phyloP scores from a whole-genome alignment of 2,329 filamentous ascomycete species.

The Cordyceps cicadae region DNA sequence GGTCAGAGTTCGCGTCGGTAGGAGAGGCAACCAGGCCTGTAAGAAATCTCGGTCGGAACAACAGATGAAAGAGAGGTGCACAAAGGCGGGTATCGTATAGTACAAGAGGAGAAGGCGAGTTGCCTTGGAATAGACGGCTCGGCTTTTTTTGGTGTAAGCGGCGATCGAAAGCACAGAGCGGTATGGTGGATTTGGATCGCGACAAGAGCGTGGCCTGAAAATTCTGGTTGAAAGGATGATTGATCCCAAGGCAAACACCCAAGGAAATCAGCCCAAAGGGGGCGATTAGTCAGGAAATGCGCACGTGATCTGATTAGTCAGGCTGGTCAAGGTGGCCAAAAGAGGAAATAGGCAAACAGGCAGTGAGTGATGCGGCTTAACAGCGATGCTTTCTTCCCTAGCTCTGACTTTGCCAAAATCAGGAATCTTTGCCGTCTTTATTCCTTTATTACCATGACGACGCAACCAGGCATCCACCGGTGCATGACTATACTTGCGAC shows the following conservation, averaged over 20 bases:
- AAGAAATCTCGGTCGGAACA: not conserved
- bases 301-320: conserved; percentile 11
- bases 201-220: conserved; percentile 24
- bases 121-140: not conserved
- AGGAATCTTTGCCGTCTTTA: conserved; percentile 2
- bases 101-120: conserved; percentile 3
- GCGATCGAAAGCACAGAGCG: not conserved
- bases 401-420: not conserved
- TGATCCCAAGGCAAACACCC: conserved; percentile 11
- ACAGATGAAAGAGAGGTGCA: not conserved
- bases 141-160: conserved; percentile 10
- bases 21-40: not conserved
- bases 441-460: conserved; percentile 1
- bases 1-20: not conserved
- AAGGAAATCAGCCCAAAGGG: not conserved
- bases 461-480: conserved; percentile 6
- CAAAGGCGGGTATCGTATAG: conserved; percentile 7
- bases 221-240: conserved; percentile 25
- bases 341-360: not conserved
- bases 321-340: not conserved
- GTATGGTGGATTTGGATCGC: conserved; percentile 12
- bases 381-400: not conserved
- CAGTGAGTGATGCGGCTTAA: not conserved
- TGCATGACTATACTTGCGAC: not conserved
- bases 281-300: not conserved